Percentiles rank a stretch among this genome's conserved stretches.
Conservation (phyloP, 179 eudicot genomes). For the Heliamphora pulchella region DNA sequence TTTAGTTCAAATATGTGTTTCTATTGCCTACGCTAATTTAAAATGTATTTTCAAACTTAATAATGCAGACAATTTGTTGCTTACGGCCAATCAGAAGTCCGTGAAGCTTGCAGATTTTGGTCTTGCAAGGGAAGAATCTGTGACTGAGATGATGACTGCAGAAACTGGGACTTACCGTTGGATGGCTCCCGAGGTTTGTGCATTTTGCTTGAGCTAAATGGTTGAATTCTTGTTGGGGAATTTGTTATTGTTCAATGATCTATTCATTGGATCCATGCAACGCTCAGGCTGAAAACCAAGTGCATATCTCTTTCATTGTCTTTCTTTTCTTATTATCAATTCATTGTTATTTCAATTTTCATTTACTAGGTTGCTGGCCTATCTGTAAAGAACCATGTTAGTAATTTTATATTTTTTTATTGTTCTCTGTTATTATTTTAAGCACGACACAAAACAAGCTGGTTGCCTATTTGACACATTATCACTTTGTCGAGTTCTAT, state of each 20-base stretch:
- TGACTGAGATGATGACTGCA: slow-evolving; percentile 99
- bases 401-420: background rate
- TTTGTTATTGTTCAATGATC: background rate
- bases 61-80: slow-evolving; percentile 86
- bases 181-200: slow-evolving; percentile 98
- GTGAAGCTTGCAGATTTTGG: slow-evolving; percentile 98
- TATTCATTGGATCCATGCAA: too few relatives aligned
- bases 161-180: slow-evolving; percentile 98
- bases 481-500: background rate
- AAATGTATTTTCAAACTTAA: slow-evolving; percentile 18
- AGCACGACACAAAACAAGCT: background rate
- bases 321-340: background rate
- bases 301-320: background rate
- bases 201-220: background rate
- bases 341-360: background rate
- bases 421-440: too few relatives aligned
- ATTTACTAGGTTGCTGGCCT: background rate
- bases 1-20: background rate
- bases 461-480: background rate
- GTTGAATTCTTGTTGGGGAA: background rate
- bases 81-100: slow-evolving; percentile 77
- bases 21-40: slow-evolving; percentile 10
- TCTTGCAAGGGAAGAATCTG: slow-evolving; percentile 95
- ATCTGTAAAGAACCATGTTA: background rate
- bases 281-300: background rate